Conservation (phyloP, 2,329 filamentous ascomycete species). For the Fusarium illudens region DNA sequence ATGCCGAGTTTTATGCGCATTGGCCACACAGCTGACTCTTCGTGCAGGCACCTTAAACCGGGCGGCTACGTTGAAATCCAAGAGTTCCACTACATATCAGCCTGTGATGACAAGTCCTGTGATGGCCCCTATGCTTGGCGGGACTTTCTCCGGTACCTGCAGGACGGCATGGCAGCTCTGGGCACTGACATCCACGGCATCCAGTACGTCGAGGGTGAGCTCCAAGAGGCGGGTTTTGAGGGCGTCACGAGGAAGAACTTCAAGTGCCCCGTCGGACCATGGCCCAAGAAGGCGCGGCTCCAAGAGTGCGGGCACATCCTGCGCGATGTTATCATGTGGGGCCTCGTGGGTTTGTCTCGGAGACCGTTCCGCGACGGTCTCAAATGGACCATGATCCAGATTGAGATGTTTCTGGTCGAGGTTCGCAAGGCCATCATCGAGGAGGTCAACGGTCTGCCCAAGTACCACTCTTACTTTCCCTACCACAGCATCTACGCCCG, state of each 20-base stretch:
- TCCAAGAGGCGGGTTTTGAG: conserved; percentile 54
- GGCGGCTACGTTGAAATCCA: conserved; percentile 61
- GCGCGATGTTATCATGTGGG: conserved; percentile 53
- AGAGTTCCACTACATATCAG: conserved; percentile 54
- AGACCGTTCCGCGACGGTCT: conserved; percentile 52
- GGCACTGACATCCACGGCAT: conserved; percentile 56
- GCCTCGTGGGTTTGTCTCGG: conserved; percentile 50
- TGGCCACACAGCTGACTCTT: background rate
- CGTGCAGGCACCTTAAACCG: conserved; percentile 58
- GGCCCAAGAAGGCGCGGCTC: conserved; percentile 54
- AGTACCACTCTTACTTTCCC: conserved; percentile 52
- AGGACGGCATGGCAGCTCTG: conserved; percentile 51
- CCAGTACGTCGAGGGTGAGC: conserved; percentile 45
- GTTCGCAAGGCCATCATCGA: conserved; percentile 52
- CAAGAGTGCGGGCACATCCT: conserved; percentile 57
- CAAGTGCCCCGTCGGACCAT: conserved; percentile 59
- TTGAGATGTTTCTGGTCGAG: conserved; percentile 55
- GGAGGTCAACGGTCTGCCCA: conserved; percentile 45
- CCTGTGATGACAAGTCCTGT: conserved; percentile 57
- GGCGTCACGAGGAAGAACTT: conserved; percentile 51
- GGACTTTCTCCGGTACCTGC: conserved; percentile 55
- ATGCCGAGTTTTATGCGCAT: background rate
- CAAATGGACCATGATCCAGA: conserved; percentile 52
- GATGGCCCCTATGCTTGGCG: conserved; percentile 56
- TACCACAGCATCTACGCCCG: conserved; percentile 51